Percentiles rank a stretch among this genome's conserved stretches.
These are phyloP conservation scores for Globisporangium polare DNA, from an alignment of 352 stramenopile genomes.

Conservation along the genomic window DNA sequence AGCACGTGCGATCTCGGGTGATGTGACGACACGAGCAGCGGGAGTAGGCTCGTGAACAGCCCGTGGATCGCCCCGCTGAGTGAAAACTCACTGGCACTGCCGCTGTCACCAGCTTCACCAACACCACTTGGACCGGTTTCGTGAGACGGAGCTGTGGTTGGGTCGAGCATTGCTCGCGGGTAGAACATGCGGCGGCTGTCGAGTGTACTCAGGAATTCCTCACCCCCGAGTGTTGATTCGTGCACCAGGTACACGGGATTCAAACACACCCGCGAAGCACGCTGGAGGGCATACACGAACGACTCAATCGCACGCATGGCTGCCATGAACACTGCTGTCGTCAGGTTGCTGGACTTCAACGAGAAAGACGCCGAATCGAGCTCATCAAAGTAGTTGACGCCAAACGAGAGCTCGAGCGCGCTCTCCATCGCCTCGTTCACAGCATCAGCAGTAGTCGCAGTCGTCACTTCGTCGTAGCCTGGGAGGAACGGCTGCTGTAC, in stretches of 20 bases:
- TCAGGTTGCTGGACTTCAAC: conserved; percentile 42
- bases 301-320: conserved; percentile 62
- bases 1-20: conserved; percentile 58
- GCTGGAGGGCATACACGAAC: conserved; percentile 41
- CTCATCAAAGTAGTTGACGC: conserved; percentile 77
- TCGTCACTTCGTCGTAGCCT: conserved; percentile 4
- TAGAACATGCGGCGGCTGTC: conserved; percentile 31
- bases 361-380: conserved; percentile 36
- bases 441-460: not conserved
- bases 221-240: conserved; percentile 13
- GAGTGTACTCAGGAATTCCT: conserved; percentile 25
- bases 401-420: conserved; percentile 24
- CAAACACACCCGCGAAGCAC: conserved; percentile 25
- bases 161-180: conserved; percentile 23
- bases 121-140: not conserved
- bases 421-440: conserved; percentile 18
- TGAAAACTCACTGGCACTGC: conserved; percentile 23
- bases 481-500: conserved; percentile 56
- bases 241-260: conserved; percentile 47
- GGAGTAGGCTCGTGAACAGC: conserved; percentile 46
- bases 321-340: conserved; percentile 49
- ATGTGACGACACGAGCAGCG: conserved; percentile 34
- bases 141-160: not conserved
- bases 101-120: not conserved
- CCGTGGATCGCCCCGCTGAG: conserved; percentile 35